phyloP scores from a whole-genome alignment of 768 basidiomycete species.

The Suillus paluster region DNA sequence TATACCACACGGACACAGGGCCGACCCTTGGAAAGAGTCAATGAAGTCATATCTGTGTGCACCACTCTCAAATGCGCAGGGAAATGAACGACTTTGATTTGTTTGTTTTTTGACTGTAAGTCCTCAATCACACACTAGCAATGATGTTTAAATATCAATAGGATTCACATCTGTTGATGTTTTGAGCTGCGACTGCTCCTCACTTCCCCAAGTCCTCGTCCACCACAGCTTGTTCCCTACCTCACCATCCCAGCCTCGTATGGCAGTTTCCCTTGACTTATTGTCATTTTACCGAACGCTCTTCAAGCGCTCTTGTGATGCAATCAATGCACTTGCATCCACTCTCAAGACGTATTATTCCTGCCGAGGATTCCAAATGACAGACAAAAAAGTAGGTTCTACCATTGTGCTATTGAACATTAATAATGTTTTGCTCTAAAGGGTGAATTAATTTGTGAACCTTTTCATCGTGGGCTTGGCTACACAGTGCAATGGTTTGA shows the following conservation, averaged over 20 bases:
- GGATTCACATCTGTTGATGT: slow-evolving; percentile 22
- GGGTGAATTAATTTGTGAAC: slow-evolving; percentile 31
- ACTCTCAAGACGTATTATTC: slow-evolving; percentile 7
- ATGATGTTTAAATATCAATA: slow-evolving; percentile 4
- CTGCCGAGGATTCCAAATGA: slow-evolving; percentile 19
- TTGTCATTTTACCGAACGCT: slow-evolving; percentile 38
- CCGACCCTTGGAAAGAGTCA: not conserved
- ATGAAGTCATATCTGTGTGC: slow-evolving; percentile 4
- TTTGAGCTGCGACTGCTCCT: slow-evolving; percentile 27
- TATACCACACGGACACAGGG: slow-evolving; percentile 5
- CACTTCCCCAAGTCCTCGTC: slow-evolving; percentile 29
- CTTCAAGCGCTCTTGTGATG: slow-evolving; percentile 42
- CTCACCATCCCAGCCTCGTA: slow-evolving; percentile 22
- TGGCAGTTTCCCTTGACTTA: slow-evolving; percentile 31
- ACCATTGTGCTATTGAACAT: not conserved
- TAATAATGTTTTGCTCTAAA: slow-evolving; percentile 19
- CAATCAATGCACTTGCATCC: slow-evolving; percentile 15
- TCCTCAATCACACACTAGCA: not conserved
- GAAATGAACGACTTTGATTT: not conserved
- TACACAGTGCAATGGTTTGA: slow-evolving; percentile 36
- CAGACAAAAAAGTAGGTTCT: not conserved
- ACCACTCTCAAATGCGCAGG: not conserved
- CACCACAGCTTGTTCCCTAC: slow-evolving; percentile 39
- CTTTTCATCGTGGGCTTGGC: slow-evolving; percentile 33
- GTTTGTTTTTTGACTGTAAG: slow-evolving; percentile 9